phyloP scores from a whole-genome alignment of 257 asterid species.

The Solanum virginianum region DNA sequence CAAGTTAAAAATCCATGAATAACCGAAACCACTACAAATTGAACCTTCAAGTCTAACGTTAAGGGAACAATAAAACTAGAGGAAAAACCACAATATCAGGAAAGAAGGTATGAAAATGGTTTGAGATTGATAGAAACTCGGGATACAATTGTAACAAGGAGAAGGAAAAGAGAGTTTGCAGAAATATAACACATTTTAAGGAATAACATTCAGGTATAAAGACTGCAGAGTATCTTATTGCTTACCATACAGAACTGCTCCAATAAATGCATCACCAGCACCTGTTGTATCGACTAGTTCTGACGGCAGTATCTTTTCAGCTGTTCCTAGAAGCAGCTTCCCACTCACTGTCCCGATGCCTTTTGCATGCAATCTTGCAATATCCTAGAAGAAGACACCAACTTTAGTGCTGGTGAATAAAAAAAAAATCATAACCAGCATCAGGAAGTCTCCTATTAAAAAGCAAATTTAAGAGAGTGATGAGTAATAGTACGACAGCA shows the following conservation, averaged over 20 bases:
- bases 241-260: constrained; percentile 79
- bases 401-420: not conserved
- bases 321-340: constrained; percentile 73
- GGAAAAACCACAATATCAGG: not conserved
- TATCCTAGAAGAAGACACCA: constrained; percentile 15
- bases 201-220: not conserved
- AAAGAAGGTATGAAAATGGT: not conserved
- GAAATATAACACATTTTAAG: not conserved
- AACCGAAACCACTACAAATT: not conserved
- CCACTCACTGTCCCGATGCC: constrained; percentile 69
- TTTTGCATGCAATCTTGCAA: constrained; percentile 47
- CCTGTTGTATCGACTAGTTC: constrained; percentile 93
- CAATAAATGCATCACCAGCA: constrained; percentile 93
- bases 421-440: not conserved
- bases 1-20: not conserved
- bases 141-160: not conserved
- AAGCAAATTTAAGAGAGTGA: not conserved
- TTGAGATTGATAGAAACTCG: not conserved
- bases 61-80: not conserved
- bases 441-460: not conserved
- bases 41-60: not conserved
- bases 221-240: not conserved
- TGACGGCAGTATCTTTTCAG: constrained; percentile 71
- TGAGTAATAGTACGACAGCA: not conserved
- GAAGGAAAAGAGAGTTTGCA: not conserved